A percentile compares a stretch with the other conserved stretches of the same genome.
These are phyloP conservation scores for Singerocomus inundabilis DNA, from an alignment of 1,284 basidiomycete species.

Conservation along the genomic window DNA sequence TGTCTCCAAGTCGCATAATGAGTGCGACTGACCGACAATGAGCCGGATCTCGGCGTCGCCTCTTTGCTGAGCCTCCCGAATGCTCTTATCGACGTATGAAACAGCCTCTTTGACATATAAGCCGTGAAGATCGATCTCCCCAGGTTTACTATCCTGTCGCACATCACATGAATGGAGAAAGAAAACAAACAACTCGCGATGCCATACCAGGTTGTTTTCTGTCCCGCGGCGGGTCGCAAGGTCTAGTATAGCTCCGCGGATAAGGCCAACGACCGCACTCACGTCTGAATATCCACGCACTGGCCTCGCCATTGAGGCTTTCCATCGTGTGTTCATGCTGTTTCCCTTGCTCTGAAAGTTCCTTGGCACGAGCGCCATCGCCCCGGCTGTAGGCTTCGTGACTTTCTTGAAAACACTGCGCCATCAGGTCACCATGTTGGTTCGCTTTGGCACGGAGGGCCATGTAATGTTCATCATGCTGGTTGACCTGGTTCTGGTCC, in stretches of 20 bases:
- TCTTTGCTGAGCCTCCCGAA: slow-evolving; percentile 63
- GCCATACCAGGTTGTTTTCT: slow-evolving; percentile 82
- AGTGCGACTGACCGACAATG: slow-evolving; percentile 71
- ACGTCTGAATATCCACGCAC: slow-evolving; percentile 88
- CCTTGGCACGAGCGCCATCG: slow-evolving; percentile 81
- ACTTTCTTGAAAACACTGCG: slow-evolving; percentile 60
- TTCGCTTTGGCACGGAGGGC: slow-evolving; percentile 71
- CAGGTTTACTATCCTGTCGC: slow-evolving; percentile 62
- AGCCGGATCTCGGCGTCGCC: slow-evolving; percentile 75
- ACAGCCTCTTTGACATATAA: slow-evolving; percentile 95
- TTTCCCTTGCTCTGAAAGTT: slow-evolving; percentile 83
- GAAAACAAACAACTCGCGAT: not conserved
- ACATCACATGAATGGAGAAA: not conserved
- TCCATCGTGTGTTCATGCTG: slow-evolving; percentile 80
- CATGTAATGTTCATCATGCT: slow-evolving; percentile 68
- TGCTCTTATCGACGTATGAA: slow-evolving; percentile 63
- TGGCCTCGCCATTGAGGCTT: slow-evolving; percentile 79
- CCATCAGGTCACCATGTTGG: slow-evolving; percentile 75
- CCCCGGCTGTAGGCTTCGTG: slow-evolving; percentile 67
- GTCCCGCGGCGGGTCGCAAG: slow-evolving; percentile 4
- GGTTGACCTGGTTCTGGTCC: slow-evolving; percentile 66
- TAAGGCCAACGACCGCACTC: slow-evolving; percentile 15
- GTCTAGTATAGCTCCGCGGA: not conserved
- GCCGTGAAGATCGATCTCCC: slow-evolving; percentile 88
- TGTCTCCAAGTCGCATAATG: not conserved